Conservation (phyloP, 2,329 filamentous ascomycete species). For the Alternaria burnsii region DNA sequence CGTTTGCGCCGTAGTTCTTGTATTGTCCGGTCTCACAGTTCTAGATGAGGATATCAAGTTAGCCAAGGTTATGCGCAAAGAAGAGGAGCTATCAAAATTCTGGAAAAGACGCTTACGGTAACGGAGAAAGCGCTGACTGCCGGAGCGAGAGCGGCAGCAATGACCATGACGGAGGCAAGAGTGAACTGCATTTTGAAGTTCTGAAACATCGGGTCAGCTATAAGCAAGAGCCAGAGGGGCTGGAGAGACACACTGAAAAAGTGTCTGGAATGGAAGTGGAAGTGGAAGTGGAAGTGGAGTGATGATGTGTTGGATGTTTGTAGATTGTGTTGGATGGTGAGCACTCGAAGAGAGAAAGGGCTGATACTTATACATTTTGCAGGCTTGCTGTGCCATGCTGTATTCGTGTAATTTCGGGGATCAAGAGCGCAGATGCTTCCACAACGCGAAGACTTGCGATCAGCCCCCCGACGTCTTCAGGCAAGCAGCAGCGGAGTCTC, state of each 20-base stretch:
- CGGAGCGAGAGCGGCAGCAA: neutral
- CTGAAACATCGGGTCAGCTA: neutral
- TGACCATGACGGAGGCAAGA: neutral
- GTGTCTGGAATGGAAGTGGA: neutral
- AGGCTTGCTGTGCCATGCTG: neutral
- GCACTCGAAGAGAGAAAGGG: neutral
- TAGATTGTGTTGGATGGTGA: neutral
- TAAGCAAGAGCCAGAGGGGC: neutral
- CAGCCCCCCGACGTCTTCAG: neutral
- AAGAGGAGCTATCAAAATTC: neutral
- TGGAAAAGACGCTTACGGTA: neutral
- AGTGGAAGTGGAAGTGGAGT: neutral
- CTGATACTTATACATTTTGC: neutral
- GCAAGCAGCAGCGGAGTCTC: neutral
- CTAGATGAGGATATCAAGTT: neutral
- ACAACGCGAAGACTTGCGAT: neutral
- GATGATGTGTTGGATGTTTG: neutral
- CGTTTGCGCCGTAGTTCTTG: neutral
- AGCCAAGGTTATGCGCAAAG: neutral
- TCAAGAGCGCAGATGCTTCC: neutral
- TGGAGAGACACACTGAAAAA: neutral
- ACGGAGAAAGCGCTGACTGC: neutral
- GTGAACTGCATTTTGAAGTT: neutral
- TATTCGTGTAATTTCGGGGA: too few species aligned
- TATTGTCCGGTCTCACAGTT: slow-evolving; percentile 1